Conservation (phyloP, 2,329 filamentous ascomycete species). For the Microcyclosporella mali region DNA sequence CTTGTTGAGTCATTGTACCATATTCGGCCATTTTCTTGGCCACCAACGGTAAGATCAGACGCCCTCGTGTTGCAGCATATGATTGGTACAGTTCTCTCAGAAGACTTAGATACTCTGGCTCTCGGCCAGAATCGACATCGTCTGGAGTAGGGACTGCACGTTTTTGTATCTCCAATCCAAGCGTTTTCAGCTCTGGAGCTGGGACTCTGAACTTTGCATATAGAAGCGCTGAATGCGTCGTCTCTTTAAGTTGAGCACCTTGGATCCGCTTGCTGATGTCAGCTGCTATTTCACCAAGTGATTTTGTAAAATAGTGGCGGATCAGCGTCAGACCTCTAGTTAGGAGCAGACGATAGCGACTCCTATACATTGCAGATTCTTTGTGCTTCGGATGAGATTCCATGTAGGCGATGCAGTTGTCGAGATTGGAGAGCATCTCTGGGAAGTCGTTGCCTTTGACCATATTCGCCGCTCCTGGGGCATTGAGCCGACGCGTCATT, state of each 20-base stretch:
- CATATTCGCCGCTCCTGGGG: constrained; percentile 77
- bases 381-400: constrained; percentile 74
- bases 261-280: constrained; percentile 59
- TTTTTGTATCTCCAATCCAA: constrained; percentile 63
- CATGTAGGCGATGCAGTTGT: constrained; percentile 92
- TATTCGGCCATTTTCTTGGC: constrained; percentile 55
- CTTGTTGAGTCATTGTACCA: constrained; percentile 53
- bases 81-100: constrained; percentile 61
- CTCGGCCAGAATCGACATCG: constrained; percentile 46
- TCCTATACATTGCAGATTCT: constrained; percentile 80
- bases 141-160: constrained; percentile 49
- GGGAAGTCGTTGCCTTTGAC: constrained; percentile 80
- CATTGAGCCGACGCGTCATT: constrained; percentile 83
- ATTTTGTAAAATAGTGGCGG: constrained; percentile 59
- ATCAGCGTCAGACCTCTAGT: constrained; percentile 62
- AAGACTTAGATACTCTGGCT: constrained; percentile 60
- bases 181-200: constrained; percentile 58
- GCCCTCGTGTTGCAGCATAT: constrained; percentile 53
- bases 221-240: constrained; percentile 62
- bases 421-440: constrained; percentile 79
- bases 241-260: constrained; percentile 63
- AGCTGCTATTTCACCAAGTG: constrained; percentile 56
- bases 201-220: constrained; percentile 66
- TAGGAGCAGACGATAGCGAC: constrained; percentile 77
- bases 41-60: constrained; percentile 56